These are phyloP conservation scores for Colletotrichum siamense DNA, from an alignment of 2,329 filamentous ascomycete genomes.

Conservation along the genomic window DNA sequence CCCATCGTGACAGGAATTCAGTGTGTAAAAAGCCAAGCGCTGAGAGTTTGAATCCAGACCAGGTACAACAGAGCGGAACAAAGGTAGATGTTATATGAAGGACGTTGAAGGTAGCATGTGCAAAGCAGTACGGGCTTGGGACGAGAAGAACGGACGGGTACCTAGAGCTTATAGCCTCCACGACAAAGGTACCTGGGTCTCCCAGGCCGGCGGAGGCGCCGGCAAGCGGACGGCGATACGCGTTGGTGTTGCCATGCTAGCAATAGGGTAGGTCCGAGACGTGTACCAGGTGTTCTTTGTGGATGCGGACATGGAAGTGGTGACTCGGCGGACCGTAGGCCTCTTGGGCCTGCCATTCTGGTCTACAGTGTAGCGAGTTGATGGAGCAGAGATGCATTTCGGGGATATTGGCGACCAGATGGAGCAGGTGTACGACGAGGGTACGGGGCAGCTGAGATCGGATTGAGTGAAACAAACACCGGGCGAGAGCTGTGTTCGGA, in stretches of 20 bases:
- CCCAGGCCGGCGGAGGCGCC: constrained; percentile 13
- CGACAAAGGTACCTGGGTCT: constrained; percentile 16
- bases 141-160: constrained; percentile 21
- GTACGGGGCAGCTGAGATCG: not conserved
- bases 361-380: constrained; percentile 11
- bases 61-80: constrained; percentile 12
- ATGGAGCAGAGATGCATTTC: constrained; percentile 3
- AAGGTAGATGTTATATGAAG: constrained; percentile 6
- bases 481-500: not conserved
- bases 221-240: constrained; percentile 16
- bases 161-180: constrained; percentile 12
- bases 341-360: not conserved
- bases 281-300: constrained; percentile 2
- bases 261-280: not conserved
- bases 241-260: constrained; percentile 5
- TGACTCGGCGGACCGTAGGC: constrained; percentile 6
- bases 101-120: constrained; percentile 12
- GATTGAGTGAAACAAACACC: not conserved
- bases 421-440: not conserved
- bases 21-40: not conserved
- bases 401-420: not conserved
- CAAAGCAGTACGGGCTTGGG: not conserved
- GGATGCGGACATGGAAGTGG: constrained; percentile 10
- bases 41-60: not conserved
- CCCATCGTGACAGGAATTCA: constrained; percentile 13